Conservation (phyloP, 2,329 filamentous ascomycete genomes). For the Trichoderma guizhouense region DNA sequence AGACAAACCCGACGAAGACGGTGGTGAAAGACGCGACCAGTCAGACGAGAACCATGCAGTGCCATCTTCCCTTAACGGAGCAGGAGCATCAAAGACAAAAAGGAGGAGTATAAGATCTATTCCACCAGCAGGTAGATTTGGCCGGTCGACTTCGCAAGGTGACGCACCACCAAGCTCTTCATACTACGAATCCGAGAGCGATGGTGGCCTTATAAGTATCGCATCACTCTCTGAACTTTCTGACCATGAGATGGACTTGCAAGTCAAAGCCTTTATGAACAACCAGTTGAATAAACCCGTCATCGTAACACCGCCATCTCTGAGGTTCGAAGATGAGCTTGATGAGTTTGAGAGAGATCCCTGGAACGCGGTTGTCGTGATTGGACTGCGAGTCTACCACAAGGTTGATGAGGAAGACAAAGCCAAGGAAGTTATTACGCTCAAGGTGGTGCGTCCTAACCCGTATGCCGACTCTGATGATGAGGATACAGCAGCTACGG, state of each 20-base stretch:
- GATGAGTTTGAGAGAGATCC: conserved; percentile 55
- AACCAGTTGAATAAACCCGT: conserved; percentile 3
- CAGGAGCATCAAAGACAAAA: conserved; percentile 20
- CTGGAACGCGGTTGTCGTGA: conserved; percentile 63
- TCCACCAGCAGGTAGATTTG: conserved; percentile 17
- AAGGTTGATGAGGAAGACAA: conserved; percentile 38
- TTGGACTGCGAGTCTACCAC: conserved; percentile 60
- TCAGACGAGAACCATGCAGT: conserved; percentile 9
- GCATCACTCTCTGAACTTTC: conserved; percentile 39
- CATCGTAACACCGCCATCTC: not conserved
- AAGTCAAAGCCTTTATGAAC: conserved; percentile 24
- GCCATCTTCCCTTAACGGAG: not conserved
- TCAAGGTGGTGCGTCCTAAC: conserved; percentile 40
- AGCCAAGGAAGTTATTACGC: conserved; percentile 34
- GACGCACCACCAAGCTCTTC: not conserved
- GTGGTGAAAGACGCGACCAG: conserved; percentile 20
- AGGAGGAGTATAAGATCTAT: conserved; percentile 5
- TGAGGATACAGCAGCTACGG: conserved; percentile 24
- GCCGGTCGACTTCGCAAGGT: not conserved
- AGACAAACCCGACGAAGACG: not conserved
- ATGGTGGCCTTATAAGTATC: conserved; percentile 29
- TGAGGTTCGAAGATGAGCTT: conserved; percentile 38
- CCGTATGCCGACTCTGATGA: conserved; percentile 29
- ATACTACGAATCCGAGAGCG: conserved; percentile 25
- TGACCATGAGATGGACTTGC: conserved; percentile 38